Evolutionary conservation across 208 protist species (phyloP).

Genomic region (Crithidia acanthocephali): DNA sequence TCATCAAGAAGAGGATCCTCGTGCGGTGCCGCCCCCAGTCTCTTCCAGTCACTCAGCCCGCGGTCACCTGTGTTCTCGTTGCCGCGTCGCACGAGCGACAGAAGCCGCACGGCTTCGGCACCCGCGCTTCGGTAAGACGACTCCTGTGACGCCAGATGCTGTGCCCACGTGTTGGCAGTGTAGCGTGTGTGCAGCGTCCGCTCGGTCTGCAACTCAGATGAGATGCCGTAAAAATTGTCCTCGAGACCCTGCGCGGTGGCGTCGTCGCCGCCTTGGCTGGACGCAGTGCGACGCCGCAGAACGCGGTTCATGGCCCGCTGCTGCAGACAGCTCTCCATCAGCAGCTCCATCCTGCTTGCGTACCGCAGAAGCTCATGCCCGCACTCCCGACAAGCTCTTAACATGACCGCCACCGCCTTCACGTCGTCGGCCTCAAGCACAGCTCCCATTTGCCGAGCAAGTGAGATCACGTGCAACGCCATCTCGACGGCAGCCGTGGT

Average conservation of each 20-base stretch:
- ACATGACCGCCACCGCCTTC: slow-evolving; percentile 45
- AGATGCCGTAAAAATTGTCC: slow-evolving; percentile 49
- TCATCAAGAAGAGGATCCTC: slow-evolving; percentile 46
- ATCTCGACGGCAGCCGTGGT: slow-evolving; percentile 51
- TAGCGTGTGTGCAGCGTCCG: slow-evolving; percentile 59
- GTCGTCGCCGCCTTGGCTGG: slow-evolving; percentile 7
- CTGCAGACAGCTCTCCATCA: slow-evolving; percentile 65
- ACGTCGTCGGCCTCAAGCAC: slow-evolving; percentile 46
- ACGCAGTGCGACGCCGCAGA: slow-evolving; percentile 27
- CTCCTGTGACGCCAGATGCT: slow-evolving; percentile 37
- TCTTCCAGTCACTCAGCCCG: slow-evolving; percentile 50
- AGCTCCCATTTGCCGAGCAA: slow-evolving; percentile 66
- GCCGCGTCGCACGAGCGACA: slow-evolving; percentile 30
- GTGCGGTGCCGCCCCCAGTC: slow-evolving; percentile 40
- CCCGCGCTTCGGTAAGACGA: slow-evolving; percentile 37
- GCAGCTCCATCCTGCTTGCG: slow-evolving; percentile 58
- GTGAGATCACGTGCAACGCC: slow-evolving; percentile 69
- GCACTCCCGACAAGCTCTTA: slow-evolving; percentile 60
- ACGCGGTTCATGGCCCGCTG: slow-evolving; percentile 52
- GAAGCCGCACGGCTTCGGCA: slow-evolving; percentile 35
- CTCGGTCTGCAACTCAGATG: slow-evolving; percentile 47
- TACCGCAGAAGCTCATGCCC: slow-evolving; percentile 57
- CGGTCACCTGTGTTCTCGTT: slow-evolving; percentile 2
- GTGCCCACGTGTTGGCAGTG: slow-evolving; percentile 60
- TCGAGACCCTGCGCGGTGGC: slow-evolving; percentile 7